Evolutionary conservation across 306 rosid genomes (phyloP), one percentile per base, ranked within the genome.

Genomic region (Leucaena leucocephala): DNA sequence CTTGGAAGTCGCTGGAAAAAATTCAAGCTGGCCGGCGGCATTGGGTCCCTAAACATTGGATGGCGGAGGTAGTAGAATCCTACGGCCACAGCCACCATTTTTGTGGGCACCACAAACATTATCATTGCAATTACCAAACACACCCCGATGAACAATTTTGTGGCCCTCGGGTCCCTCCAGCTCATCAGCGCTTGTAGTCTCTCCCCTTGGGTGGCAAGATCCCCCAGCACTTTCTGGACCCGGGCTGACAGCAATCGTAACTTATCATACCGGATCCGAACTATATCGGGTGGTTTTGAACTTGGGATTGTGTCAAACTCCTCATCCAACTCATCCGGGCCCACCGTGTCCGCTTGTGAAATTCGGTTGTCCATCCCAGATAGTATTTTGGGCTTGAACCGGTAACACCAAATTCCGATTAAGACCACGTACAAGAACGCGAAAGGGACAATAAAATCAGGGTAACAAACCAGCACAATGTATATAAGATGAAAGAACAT

Each of bases 91-190:
- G 98, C 97, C 16, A 95, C 98, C 98, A 84, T 84, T 54, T 86
- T 86, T 0, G 89, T 81, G 2, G 89, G 89, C 75, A 86, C 87
- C 0, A 83, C 50, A 38, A 83, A 86, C 13, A 86, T 63, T 49
- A 74, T 71, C 2, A 86, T 14, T 17, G 89, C 80, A 7, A 86
- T 67, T 2, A 46, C 80, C 49, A 81, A 58, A n/a, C 89, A 86
- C 0, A 86, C 58, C 21, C 85, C 89, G 35, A 86, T 86, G 78
- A 86, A 86, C 84, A 86, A 61, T 69, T 92, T 90, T 0, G 98
- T 91, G 13, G 98, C 98, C 40, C 97, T 86, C 10, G 98, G 98
- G 82, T 91, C 98, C 83, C 98, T 91, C 98, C 98, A 86, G 62
- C 87, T 78, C 40, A 95, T 97, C 88, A 95, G 82, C 4, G 97